phyloP scores from a whole-genome alignment of 495 filamentous ascomycete species.

The Xylaria venustula region DNA sequence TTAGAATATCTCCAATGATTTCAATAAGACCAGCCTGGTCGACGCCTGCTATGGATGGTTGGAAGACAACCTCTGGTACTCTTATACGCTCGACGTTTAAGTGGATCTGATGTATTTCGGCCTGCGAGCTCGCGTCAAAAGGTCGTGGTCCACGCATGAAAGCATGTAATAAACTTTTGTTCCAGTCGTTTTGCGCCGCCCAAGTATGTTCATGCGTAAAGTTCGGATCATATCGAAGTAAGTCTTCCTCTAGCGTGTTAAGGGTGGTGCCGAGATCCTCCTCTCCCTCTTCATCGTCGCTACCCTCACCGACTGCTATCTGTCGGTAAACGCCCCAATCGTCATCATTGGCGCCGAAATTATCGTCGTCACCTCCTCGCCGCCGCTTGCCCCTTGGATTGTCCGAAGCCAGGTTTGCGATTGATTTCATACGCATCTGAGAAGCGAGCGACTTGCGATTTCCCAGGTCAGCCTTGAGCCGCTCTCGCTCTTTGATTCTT shows the following conservation, averaged over 20 bases:
- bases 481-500: slow-evolving; percentile 88
- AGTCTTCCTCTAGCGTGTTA: slow-evolving; percentile 72
- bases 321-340: slow-evolving; percentile 96
- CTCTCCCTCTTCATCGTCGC: slow-evolving; percentile 81
- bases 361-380: slow-evolving; percentile 76
- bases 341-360: slow-evolving; percentile 94
- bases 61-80: slow-evolving; percentile 92
- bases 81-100: slow-evolving; percentile 96
- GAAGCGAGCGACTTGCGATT: slow-evolving; percentile 94
- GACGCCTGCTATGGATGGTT: slow-evolving; percentile 86
- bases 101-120: slow-evolving; percentile 84
- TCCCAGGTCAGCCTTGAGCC: slow-evolving; percentile 86
- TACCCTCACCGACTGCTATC: slow-evolving; percentile 72
- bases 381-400: slow-evolving; percentile 72
- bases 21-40: slow-evolving; percentile 94
- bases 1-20: slow-evolving; percentile 81
- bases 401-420: slow-evolving; percentile 95
- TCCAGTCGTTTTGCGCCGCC: slow-evolving; percentile 92
- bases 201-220: slow-evolving; percentile 90
- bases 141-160: slow-evolving; percentile 85
- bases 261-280: slow-evolving; percentile 77
- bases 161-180: slow-evolving; percentile 81
- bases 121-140: slow-evolving; percentile 75
- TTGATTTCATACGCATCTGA: slow-evolving; percentile 95
- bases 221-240: slow-evolving; percentile 79